Percentiles rank a stretch among this genome's conserved stretches.
These are phyloP conservation scores for Schoenoplectus triqueter DNA, from an alignment of 202 grass and related monocot genomes.

Conservation along the genomic window DNA sequence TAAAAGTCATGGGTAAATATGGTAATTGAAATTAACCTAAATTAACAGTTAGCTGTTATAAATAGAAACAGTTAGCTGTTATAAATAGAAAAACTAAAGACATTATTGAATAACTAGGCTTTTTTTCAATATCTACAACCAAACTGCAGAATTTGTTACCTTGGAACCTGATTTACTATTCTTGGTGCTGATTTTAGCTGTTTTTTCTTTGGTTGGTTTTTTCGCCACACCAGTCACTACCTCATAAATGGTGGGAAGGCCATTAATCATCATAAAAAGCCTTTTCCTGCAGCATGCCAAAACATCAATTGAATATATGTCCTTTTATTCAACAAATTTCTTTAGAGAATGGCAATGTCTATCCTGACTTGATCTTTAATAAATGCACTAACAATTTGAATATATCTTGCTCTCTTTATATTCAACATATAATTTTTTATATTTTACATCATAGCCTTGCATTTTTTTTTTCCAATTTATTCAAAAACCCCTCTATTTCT, in stretches of 20 bases:
- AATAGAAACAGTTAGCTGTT: not conserved
- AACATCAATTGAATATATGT: not conserved
- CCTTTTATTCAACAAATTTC: not conserved
- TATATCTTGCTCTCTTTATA: not conserved
- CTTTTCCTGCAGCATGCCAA: constrained; percentile 61
- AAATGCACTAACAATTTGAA: not conserved
- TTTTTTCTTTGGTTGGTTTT: constrained; percentile 91
- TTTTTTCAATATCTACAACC: not conserved
- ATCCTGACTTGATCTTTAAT: not conserved
- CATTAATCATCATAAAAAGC: constrained; percentile 92
- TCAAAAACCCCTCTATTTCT: not conserved
- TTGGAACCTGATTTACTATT: constrained; percentile 81
- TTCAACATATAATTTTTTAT: not conserved
- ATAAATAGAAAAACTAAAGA: constrained; percentile 10
- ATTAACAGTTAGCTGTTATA: not conserved
- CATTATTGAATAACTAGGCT: not conserved
- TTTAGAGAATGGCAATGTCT: not conserved
- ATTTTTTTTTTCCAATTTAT: not conserved
- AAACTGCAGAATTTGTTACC: constrained; percentile 39
- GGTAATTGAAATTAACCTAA: constrained; percentile 1
- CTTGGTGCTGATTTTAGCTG: constrained; percentile 59
- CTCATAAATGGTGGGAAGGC: constrained; percentile 94
- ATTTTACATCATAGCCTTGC: not conserved
- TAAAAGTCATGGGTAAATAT: not conserved
- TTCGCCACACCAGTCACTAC: constrained; percentile 81